Base-by-base conservation (phyloP, 106 monocot genomes). In the Dactylorhiza incarnata region DNA sequence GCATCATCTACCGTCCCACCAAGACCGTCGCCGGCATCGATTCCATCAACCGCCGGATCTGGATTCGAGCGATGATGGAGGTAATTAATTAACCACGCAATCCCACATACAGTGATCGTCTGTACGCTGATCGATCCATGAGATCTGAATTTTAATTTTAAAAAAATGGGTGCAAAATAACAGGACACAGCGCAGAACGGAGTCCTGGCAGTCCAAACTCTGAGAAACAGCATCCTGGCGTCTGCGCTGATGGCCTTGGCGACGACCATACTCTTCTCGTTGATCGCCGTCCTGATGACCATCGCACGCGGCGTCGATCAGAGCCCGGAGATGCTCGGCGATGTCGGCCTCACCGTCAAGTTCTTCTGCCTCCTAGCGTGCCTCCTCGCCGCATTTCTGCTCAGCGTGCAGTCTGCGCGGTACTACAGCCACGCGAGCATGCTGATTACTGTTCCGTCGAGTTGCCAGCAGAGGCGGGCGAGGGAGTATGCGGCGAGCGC, bases 161-260 rank as follows among this genome's bases (percentile, higher is more conserved):
- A 0, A 13, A 52, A 3, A 52, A 1, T 1, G 5, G 9, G 13
- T 74, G 9, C 7, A 45, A 0, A 17, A 13, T 10, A 59, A 7
- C 66, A 85, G 89, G 91, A 94, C 53, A 68, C 76, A 3, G 20
- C 48, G 9, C 88, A 90, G 86, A 86, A 81, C 58, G 94, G 86
- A 6, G 74, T 90, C 11, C 76, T 89, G 59, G 89, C 95, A 4
- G 91, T 95, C 66, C 95, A 95, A 50, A 92, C 86, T 0, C 67
- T 95, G 45, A 24, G 89, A 45, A 92, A 95, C 92, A 92, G 86
- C 86, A 89, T 95, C 43, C 90, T 95, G 95, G 92, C 91, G 45
- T 90, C 92, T 49, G 88, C 92, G 3, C 72, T 95, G 7, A 78
- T 95, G 56, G 92, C 92, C 7, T 79, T 88, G 5, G 86, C 81